Base-by-base conservation (phyloP, 2,329 filamentous ascomycete species). In the Trichophyton rubrum region DNA sequence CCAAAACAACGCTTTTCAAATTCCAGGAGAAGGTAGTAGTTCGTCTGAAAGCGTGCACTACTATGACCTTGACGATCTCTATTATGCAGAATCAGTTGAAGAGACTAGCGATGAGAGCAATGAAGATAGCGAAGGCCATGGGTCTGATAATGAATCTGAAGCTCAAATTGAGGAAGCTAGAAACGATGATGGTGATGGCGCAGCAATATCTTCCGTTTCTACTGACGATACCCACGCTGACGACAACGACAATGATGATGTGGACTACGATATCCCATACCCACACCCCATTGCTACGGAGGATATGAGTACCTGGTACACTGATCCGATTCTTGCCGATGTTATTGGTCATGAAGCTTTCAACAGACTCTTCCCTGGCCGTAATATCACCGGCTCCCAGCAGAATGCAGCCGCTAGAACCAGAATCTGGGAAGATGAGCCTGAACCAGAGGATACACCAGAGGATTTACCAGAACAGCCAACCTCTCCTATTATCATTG, bases 391-490 rank as follows among this genome's bases (percentile, higher is more conserved):
- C n/a, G 45, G 3, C 17, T 6, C 22, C n/a, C n/a, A 43, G 40
- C 57, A 33, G 17, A 9, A 9, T 20, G 15, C 20, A 20, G 13
- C 5, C 43, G 40, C 11, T 11, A 27, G 27, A 55, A 43, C 30
- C n/a, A 15, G 15, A 33, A 55, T 55, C n/a, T 55, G 51, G 51
- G 47, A 58, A 58, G 59, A 38, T 38, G 33, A 35, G 3, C 33
- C 33, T 8, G 33, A 38, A 13, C 33, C 33, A 38, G 33, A 38
- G 8, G 33, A 45, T 57, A 53, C 13, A 56, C 61, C 43, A 61
- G 62, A 60, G 24, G 62, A 61, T 22, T 57, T 61, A 40, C 40
- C 30, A 35, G 27, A 22, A 7, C 13, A 27, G 17, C 13, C 5
- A 6, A 35, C 11, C 1, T 33, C 40, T n/a, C 27, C 59, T 40